phyloP scores from a whole-genome alignment of 2,329 filamentous ascomycete genomes.

The Fusarium multiceps region DNA sequence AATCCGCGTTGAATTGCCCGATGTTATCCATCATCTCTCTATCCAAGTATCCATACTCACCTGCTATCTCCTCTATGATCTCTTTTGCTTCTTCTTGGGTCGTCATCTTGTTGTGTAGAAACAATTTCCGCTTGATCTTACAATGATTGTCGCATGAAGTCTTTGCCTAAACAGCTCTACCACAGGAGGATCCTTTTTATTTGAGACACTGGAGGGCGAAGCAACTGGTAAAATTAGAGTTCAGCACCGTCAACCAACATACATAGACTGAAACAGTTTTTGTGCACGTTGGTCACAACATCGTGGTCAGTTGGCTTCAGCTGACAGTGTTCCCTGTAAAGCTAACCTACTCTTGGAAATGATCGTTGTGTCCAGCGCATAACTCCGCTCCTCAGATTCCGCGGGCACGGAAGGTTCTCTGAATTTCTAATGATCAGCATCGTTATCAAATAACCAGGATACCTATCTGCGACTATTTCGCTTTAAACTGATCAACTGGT shows the following conservation, averaged over 20 bases:
- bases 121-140: no score
- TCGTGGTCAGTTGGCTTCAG: neutral
- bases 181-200: no score
- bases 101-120: no score
- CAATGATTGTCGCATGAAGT: no score
- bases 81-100: conserved; percentile 15
- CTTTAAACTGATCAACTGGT: no score
- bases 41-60: conserved; percentile 20
- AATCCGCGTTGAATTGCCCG: conserved; percentile 15
- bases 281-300: neutral
- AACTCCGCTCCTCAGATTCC: neutral
- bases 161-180: no score
- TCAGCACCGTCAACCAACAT: no score
- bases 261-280: neutral
- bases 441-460: no score
- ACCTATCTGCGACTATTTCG: no score
- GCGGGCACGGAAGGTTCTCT: fast-evolving
- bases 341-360: neutral
- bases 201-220: neutral
- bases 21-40: conserved; percentile 36
- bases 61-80: conserved; percentile 23
- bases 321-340: neutral
- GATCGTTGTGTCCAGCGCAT: neutral
- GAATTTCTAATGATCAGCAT: no score
- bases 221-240: no score